Evolutionary conservation across 2,329 filamentous ascomycete species (phyloP), one percentile per base, ranked within the genome.

Genomic region (Fusarium nelsonii): DNA sequence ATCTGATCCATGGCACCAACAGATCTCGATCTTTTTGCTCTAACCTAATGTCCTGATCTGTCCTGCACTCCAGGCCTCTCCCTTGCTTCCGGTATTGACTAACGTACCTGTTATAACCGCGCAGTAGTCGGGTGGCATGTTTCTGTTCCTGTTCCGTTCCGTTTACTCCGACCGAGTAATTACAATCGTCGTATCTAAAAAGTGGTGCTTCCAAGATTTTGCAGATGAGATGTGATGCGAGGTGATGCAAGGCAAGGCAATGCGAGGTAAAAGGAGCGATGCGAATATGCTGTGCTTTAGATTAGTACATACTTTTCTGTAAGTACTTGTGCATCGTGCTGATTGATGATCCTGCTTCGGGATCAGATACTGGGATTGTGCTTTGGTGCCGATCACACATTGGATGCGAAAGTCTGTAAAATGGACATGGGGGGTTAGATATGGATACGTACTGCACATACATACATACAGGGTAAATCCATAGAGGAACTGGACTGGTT

Each of bases 21-120:
- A 69, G 65, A 69, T 69, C 66, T 69, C 61, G 66, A 69, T 69
- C 65, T 59, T 66, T 49, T 49, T 23, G 46, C 58, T 59, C 50
- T 57, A 45, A 58, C 28, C 15, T 33, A 39, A 45, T 44, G 48
- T 53, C 52, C 51, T 33, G 48, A 50, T 34, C 43, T 39, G 16
- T 26, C 53, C 28, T 56, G 30, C 37, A 40, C 46, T 49, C 20
- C 46, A 26, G 46, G 15, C 32, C 33, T 26, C 48, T 50, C 33
- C 48, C 44, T 20, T 45, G 20, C 46, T 54, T 56, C 56, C 33
- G 45, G 18, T 45, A 23, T 8, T 26, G 26, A n/a, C 20, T 18
- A 26, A 10, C 16, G 23, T 23, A 23, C 23, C 23, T 18, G 34
- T 46, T 34, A 50, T 50, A 28, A 54, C 40, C 32, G 32, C 20